Conservation (phyloP, 805 yeast genomes). For the Ogataea chonburiensis region DNA sequence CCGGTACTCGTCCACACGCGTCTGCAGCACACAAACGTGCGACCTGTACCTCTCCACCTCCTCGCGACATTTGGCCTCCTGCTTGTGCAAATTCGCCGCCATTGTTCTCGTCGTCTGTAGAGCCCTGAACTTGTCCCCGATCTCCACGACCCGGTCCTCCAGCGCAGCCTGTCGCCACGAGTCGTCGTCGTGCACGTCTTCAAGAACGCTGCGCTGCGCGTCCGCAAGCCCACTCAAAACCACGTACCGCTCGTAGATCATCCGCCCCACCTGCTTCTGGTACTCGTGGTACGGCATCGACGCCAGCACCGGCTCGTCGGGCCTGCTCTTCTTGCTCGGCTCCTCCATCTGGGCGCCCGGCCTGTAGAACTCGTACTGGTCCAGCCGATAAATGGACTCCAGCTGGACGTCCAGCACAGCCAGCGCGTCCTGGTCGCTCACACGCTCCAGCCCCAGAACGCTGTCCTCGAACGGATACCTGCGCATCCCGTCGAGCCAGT, state of each 20-base stretch:
- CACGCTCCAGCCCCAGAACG: slow-evolving; percentile 11
- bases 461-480: slow-evolving; percentile 22
- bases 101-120: slow-evolving; percentile 35
- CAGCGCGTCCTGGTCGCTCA: slow-evolving; percentile 19
- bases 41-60: slow-evolving; percentile 28
- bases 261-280: slow-evolving; percentile 37
- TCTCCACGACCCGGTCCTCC: slow-evolving; percentile 39
- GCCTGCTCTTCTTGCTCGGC: slow-evolving; percentile 25
- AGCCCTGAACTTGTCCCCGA: slow-evolving; percentile 42
- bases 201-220: slow-evolving; percentile 23
- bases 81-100: slow-evolving; percentile 30
- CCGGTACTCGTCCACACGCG: slow-evolving; percentile 14
- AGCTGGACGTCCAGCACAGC: slow-evolving; percentile 22
- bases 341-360: slow-evolving; percentile 14
- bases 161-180: slow-evolving; percentile 40
- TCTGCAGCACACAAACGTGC: slow-evolving; percentile 10
- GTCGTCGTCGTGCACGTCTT: slow-evolving; percentile 34
- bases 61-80: slow-evolving; percentile 32
- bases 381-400: slow-evolving; percentile 13
- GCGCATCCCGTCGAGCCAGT: slow-evolving; percentile 28
- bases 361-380: slow-evolving; percentile 20
- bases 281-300: slow-evolving; percentile 25
- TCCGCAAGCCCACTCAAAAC: slow-evolving; percentile 29
- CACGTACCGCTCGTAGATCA: slow-evolving; percentile 36
- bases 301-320: slow-evolving; percentile 6